Conservation (phyloP, 345 rosid species). For the Abelmoschus esculentus region DNA sequence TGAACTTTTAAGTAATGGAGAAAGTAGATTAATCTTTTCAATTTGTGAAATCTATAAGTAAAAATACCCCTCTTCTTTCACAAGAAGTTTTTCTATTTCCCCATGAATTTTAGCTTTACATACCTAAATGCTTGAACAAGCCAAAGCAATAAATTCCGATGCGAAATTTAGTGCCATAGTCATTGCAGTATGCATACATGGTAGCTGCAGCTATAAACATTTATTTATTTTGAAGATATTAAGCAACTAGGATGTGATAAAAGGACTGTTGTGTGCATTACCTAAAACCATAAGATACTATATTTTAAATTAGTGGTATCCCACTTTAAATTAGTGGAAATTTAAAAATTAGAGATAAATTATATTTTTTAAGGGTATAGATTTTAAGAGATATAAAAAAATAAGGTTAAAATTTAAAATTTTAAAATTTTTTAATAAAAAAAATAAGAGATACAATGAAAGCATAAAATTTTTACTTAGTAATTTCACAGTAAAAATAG, state of each 20-base stretch:
- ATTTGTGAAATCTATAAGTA: not conserved
- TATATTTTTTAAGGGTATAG: too few relatives aligned
- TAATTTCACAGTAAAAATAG: not conserved
- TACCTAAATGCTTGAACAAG: not conserved
- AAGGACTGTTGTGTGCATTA: not conserved
- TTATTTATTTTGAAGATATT: not conserved
- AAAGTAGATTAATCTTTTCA: too few relatives aligned
- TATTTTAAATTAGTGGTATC: too few relatives aligned
- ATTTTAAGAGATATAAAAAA: too few relatives aligned
- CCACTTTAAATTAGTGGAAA: too few relatives aligned
- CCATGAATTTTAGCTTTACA: not conserved
- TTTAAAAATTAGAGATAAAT: too few relatives aligned
- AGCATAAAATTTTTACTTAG: too few relatives aligned
- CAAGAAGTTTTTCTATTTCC: not conserved
- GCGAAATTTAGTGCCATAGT: not conserved
- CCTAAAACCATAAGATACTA: too few relatives aligned
- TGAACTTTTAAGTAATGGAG: too few relatives aligned
- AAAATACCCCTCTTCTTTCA: not conserved
- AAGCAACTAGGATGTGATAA: not conserved
- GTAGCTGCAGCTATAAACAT: not conserved
- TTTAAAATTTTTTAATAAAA: too few relatives aligned
- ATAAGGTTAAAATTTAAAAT: too few relatives aligned
- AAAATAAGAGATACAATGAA: too few relatives aligned
- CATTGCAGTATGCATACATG: not conserved
- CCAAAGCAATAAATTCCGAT: not conserved